Evolutionary conservation across 2,329 filamentous ascomycete species (phyloP).

Genomic region (Colletotrichum falcatum): DNA sequence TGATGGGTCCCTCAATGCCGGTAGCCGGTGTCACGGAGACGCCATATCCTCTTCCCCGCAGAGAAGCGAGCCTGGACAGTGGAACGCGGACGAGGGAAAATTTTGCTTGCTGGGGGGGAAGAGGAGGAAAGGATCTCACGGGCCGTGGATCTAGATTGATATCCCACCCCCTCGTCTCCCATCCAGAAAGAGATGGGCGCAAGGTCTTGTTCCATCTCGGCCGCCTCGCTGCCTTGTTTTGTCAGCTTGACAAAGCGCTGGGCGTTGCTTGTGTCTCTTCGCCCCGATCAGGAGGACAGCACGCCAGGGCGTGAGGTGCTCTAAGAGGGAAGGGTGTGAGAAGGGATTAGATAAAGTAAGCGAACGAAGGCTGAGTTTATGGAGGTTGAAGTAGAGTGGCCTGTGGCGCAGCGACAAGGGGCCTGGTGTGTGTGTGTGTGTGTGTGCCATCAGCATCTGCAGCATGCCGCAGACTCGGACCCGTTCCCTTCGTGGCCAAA

Average conservation of each 20-base stretch:
- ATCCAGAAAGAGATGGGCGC: constrained; percentile 47
- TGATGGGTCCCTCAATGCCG: constrained; percentile 23
- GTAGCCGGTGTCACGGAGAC: constrained; percentile 32
- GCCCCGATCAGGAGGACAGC: neutral
- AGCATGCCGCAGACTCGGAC: constrained; percentile 32
- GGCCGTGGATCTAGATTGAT: constrained; percentile 13
- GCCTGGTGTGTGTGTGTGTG: neutral
- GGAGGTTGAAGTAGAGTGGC: constrained; percentile 39
- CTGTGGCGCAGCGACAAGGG: constrained; percentile 21
- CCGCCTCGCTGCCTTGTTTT: constrained; percentile 47
- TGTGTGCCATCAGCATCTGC: constrained; percentile 17
- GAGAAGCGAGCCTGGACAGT: constrained; percentile 7
- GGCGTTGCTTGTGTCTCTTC: constrained; percentile 2
- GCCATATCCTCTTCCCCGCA: constrained; percentile 16
- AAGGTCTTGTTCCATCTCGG: constrained; percentile 51
- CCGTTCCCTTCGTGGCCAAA: constrained; percentile 30
- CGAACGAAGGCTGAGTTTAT: constrained; percentile 17
- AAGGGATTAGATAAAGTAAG: constrained; percentile 1
- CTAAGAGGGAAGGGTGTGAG: neutral
- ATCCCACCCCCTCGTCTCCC: constrained; percentile 9
- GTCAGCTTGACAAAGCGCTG: constrained; percentile 41
- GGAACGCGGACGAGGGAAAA: constrained; percentile 21
- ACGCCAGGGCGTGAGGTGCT: constrained; percentile 4
- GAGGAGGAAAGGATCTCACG: constrained; percentile 4
- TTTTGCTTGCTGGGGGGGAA: constrained; percentile 3